Base-by-base conservation (phyloP, 257 asterid species). In the Solanum bulbocastanum region DNA sequence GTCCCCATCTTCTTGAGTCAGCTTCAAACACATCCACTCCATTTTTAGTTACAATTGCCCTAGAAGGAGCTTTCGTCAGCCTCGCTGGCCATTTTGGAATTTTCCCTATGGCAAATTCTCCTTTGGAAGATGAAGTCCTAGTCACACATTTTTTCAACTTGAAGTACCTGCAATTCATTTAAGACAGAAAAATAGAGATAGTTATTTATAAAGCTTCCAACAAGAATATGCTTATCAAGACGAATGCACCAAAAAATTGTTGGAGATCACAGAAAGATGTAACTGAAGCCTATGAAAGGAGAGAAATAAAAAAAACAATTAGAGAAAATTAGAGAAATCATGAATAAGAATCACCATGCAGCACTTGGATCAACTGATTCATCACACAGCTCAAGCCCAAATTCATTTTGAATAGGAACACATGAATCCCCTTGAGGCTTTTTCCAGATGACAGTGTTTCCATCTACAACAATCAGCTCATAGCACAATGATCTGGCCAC, bases 391-490 rank as follows among this genome's bases (percentile, higher is more conserved):
- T 87, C 90, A 35, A 96, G 92, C 86, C 98, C 98, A 88, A 94
- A 93, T 86, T 96, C 98, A 78, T 94, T 97, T 88, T 90, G 95
- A 92, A 93, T 95, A 82, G 96, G 95, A 90, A 89, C 93, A 84
- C 99, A 97, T 49, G 98, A 93, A 91, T 93, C 96, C 52, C 93
- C 94, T 86, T 58, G 90, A 18, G 98, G 93, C 92, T 96, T 97
- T 92, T 94, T 97, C 99, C 99, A 97, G 87, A 97, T 94, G 87
- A 83, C 99, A 8, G 99, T 96, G 94, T 96, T 97, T 78, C 99
- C 99, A 90, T 97, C 99, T 22, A 97, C 99, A 58, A 90, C 99
- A 88, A 96, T 94, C 88, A 95, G 91, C 87, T 97, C 98, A 85
- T 95, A 97, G 90, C 99, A 96, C 93, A 96, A 87, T 6, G 96